Evolutionary conservation across 306 rosid genomes (phyloP).

Genomic region (Vigna trinervia): DNA sequence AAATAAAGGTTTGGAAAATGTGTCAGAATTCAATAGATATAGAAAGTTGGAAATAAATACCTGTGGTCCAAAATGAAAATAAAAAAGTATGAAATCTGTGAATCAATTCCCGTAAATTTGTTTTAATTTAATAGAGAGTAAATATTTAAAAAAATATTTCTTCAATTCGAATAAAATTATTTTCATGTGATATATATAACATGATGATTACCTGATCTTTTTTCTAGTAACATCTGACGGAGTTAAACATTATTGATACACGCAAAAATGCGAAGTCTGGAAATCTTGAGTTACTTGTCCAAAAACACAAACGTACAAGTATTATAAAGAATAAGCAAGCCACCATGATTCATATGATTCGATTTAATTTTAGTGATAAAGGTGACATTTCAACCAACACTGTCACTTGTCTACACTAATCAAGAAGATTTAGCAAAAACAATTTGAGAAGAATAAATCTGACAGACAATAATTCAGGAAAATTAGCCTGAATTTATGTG

Average conservation of each 20-base stretch:
- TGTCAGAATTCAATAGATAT: background rate
- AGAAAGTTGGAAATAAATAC: too few species aligned
- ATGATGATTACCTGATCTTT: slow-evolving; percentile 43
- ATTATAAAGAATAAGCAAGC: background rate
- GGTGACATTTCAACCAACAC: slow-evolving; percentile 28
- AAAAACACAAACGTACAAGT: background rate
- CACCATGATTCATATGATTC: background rate
- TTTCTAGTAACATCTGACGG: slow-evolving; percentile 22
- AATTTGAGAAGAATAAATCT: slow-evolving; percentile 26
- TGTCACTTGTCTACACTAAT: background rate
- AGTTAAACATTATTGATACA: slow-evolving; percentile 9
- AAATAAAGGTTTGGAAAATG: background rate
- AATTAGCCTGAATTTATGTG: background rate
- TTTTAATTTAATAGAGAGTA: too few species aligned
- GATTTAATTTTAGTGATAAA: slow-evolving; percentile 12
- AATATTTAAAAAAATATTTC: too few species aligned
- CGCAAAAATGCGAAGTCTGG: background rate
- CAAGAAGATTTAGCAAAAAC: background rate
- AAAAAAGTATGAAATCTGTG: too few species aligned
- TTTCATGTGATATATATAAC: background rate
- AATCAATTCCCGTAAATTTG: too few species aligned
- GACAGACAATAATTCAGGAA: slow-evolving; percentile 9
- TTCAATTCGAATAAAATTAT: too few species aligned
- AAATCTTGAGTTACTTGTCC: slow-evolving; percentile 5
- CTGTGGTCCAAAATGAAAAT: too few species aligned